Conservation (phyloP, 768 basidiomycete species). For the Psilocybe tampanensis region DNA sequence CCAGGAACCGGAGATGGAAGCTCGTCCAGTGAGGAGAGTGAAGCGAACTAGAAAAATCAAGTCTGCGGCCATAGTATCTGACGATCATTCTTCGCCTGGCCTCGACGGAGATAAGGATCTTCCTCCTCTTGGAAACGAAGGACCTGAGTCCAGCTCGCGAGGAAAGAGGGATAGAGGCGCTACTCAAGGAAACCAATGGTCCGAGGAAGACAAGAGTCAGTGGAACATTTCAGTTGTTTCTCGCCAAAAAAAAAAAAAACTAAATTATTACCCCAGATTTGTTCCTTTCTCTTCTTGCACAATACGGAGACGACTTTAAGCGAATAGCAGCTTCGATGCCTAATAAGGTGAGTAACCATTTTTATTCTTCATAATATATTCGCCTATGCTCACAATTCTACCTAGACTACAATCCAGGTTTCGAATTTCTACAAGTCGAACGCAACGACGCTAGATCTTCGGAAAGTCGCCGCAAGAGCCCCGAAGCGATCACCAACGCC, state of each 20-base stretch:
- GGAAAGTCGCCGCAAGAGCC: slow-evolving; percentile 39
- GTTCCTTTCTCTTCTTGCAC: slow-evolving; percentile 57
- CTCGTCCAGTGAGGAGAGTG: slow-evolving; percentile 39
- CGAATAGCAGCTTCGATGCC: slow-evolving; percentile 71
- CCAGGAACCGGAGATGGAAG: slow-evolving; percentile 32
- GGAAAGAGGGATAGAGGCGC: slow-evolving; percentile 27
- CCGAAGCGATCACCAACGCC: slow-evolving; percentile 45
- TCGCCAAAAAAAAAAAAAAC: slow-evolving; percentile 7
- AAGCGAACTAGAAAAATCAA: slow-evolving; percentile 45
- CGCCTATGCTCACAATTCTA: not conserved
- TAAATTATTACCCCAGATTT: slow-evolving; percentile 32
- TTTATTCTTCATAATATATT: not conserved
- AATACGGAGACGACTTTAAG: slow-evolving; percentile 68
- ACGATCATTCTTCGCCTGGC: slow-evolving; percentile 33
- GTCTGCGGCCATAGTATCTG: slow-evolving; percentile 40
- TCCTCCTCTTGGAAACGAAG: slow-evolving; percentile 21
- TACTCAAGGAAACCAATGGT: slow-evolving; percentile 50
- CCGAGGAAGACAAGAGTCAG: slow-evolving; percentile 67
- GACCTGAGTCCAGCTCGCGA: slow-evolving; percentile 26
- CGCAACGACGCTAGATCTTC: slow-evolving; percentile 40
- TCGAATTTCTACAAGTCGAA: slow-evolving; percentile 53
- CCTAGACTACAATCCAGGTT: slow-evolving; percentile 60
- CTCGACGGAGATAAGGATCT: slow-evolving; percentile 24
- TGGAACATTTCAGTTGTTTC: slow-evolving; percentile 5
- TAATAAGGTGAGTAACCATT: slow-evolving; percentile 46